These are phyloP conservation scores for Pyrenula massariospora DNA, from an alignment of 495 filamentous ascomycete genomes.

Conservation along the genomic window DNA sequence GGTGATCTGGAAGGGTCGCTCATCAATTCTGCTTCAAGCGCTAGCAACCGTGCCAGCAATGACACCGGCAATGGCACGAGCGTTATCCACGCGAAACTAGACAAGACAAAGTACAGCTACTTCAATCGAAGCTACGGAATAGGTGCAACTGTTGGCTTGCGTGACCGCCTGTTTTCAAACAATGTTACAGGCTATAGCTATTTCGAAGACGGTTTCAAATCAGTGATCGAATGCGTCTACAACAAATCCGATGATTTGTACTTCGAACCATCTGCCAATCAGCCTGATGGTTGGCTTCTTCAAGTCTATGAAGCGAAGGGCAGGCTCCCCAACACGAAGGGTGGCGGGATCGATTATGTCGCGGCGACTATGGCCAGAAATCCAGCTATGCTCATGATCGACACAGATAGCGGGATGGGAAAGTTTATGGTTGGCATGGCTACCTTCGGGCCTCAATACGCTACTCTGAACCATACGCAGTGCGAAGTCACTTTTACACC, in stretches of 20 bases:
- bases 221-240: slow-evolving; percentile 17
- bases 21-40: slow-evolving; percentile 11
- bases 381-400: slow-evolving; percentile 12
- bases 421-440: slow-evolving; percentile 15
- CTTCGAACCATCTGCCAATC: slow-evolving; percentile 2
- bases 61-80: neutral
- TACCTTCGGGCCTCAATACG: slow-evolving; percentile 7
- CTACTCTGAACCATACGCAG: slow-evolving; percentile 15
- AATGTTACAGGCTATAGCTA: slow-evolving; percentile 14
- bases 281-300: slow-evolving; percentile 1
- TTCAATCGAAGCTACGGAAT: slow-evolving; percentile 21
- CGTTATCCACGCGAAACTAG: slow-evolving; percentile 15
- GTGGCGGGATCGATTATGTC: slow-evolving; percentile 13
- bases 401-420: slow-evolving; percentile 3
- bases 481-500: slow-evolving; percentile 18
- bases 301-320: slow-evolving; percentile 10
- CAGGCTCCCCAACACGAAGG: slow-evolving; percentile 16
- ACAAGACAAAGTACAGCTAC: slow-evolving; percentile 23
- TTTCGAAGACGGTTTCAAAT: slow-evolving; percentile 15
- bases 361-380: slow-evolving; percentile 13
- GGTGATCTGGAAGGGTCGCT: slow-evolving; percentile 13
- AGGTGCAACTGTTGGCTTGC: slow-evolving; percentile 18
- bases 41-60: slow-evolving; percentile 9
- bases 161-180: slow-evolving; percentile 8
- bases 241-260: slow-evolving; percentile 6